phyloP scores from a whole-genome alignment of 805 yeast genomes.

The Yamadazyma paraphyllophila region DNA sequence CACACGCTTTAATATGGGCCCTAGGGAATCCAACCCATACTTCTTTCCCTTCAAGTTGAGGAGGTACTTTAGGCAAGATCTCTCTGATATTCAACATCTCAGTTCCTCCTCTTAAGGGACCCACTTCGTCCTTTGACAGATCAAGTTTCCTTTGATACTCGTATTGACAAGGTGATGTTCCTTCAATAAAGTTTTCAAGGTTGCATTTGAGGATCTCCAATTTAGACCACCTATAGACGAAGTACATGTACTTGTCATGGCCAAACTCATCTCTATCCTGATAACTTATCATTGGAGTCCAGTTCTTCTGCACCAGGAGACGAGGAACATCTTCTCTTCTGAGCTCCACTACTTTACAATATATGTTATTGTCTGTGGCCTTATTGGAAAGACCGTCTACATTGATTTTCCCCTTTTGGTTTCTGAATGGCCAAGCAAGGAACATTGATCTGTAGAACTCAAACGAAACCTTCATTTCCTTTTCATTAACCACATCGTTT shows the following conservation, averaged over 20 bases:
- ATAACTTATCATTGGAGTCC: slow-evolving; percentile 39
- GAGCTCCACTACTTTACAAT: slow-evolving; percentile 22
- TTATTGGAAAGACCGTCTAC: slow-evolving; percentile 20
- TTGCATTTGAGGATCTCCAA: slow-evolving; percentile 16
- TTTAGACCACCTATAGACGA: slow-evolving; percentile 32
- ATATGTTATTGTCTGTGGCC: slow-evolving; percentile 15
- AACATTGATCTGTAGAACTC: slow-evolving; percentile 28
- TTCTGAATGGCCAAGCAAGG: slow-evolving; percentile 31
- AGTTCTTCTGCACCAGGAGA: slow-evolving; percentile 29
- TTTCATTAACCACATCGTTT: slow-evolving; percentile 12
- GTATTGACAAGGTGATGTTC: slow-evolving; percentile 12
- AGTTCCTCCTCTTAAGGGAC: slow-evolving; percentile 39
- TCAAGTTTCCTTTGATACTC: slow-evolving; percentile 13
- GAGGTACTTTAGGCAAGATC: slow-evolving; percentile 14
- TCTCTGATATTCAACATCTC: slow-evolving; percentile 26
- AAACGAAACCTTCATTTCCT: slow-evolving; percentile 17
- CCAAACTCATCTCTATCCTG: slow-evolving; percentile 20
- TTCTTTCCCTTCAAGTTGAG: slow-evolving; percentile 21
- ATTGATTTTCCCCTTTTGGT: slow-evolving; percentile 24
- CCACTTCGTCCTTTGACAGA: slow-evolving; percentile 18
- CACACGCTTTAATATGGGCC: slow-evolving; percentile 37
- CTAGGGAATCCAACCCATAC: slow-evolving; percentile 41
- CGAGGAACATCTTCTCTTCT: slow-evolving; percentile 11
- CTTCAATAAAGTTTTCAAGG: slow-evolving; percentile 12
- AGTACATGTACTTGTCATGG: slow-evolving; percentile 27